These are phyloP conservation scores for Silene latifolia DNA, from an alignment of 148 eudicot species.

Conservation along the genomic window DNA sequence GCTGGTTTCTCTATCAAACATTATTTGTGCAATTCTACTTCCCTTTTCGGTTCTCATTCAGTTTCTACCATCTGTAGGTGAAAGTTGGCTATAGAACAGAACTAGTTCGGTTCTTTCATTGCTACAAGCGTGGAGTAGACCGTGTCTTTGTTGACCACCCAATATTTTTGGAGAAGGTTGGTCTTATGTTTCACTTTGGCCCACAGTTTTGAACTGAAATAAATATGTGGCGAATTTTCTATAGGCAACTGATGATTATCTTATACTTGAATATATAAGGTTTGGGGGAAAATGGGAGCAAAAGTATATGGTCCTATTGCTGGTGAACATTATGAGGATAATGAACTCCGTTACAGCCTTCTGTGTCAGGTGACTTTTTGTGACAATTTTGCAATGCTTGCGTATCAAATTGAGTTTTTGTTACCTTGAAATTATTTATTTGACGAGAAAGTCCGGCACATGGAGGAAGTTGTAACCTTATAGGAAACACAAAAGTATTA, in stretches of 20 bases:
- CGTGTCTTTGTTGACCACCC: slow-evolving; percentile 64
- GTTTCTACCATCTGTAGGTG: slow-evolving; percentile 33
- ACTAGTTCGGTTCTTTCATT: slow-evolving; percentile 50
- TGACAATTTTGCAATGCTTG: no score
- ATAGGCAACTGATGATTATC: not conserved
- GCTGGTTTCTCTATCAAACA: not conserved
- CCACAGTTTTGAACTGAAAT: no score
- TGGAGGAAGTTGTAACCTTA: no score
- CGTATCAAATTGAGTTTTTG: no score
- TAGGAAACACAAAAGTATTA: no score
- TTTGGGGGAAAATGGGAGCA: slow-evolving; percentile 96
- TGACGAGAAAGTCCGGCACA: no score
- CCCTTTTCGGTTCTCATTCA: not conserved
- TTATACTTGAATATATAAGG: slow-evolving; percentile 42
- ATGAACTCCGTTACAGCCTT: no score
- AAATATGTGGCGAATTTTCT: not conserved
- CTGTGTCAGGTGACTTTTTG: no score
- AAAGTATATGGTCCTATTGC: no score
- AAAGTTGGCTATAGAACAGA: slow-evolving; percentile 45
- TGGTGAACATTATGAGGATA: no score
- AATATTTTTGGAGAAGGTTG: slow-evolving; percentile 49
- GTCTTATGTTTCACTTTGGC: not conserved
- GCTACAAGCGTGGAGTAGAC: slow-evolving; percentile 62
- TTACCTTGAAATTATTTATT: no score
- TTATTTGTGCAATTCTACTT: not conserved